phyloP scores from a whole-genome alignment of 176 grass and related monocot species.

The Oryza australiensis region DNA sequence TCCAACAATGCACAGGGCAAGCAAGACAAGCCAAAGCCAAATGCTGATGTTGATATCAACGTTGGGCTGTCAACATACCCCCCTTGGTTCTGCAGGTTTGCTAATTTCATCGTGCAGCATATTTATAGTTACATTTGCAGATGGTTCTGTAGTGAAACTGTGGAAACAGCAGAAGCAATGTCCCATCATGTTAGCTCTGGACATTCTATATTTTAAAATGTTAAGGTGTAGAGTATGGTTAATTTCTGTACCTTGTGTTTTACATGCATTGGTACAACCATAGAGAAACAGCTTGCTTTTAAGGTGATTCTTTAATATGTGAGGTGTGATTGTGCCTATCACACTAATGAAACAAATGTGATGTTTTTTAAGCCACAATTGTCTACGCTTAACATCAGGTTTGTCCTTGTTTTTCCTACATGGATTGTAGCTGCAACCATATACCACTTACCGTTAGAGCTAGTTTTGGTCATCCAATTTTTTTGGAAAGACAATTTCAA shows the following conservation, averaged over 20 bases:
- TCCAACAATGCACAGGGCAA: slow-evolving; percentile 49
- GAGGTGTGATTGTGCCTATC: not conserved
- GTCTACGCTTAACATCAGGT: not conserved
- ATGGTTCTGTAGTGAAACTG: not conserved
- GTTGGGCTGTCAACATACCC: slow-evolving; percentile 74
- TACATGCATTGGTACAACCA: not conserved
- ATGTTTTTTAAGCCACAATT: not conserved
- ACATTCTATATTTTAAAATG: slow-evolving; percentile 13
- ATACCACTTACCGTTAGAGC: not conserved
- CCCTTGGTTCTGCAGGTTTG: slow-evolving; percentile 94
- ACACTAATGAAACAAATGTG: not conserved
- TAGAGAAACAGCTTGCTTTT: slow-evolving; percentile 16
- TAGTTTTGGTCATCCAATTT: not conserved
- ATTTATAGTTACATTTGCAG: slow-evolving; percentile 7
- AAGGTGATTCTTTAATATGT: not conserved
- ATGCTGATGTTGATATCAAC: slow-evolving; percentile 86
- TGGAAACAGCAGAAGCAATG: not conserved
- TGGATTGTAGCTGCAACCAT: not conserved
- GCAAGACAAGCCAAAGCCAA: slow-evolving; percentile 83
- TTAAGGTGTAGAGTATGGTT: not conserved
- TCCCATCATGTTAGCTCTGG: not conserved
- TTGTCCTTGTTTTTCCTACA: not conserved
- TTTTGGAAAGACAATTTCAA: not conserved
- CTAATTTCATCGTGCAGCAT: slow-evolving; percentile 12
- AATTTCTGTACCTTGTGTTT: not conserved